Conservation (phyloP, 2,329 filamentous ascomycete species). For the Sphaerulina musiva region DNA sequence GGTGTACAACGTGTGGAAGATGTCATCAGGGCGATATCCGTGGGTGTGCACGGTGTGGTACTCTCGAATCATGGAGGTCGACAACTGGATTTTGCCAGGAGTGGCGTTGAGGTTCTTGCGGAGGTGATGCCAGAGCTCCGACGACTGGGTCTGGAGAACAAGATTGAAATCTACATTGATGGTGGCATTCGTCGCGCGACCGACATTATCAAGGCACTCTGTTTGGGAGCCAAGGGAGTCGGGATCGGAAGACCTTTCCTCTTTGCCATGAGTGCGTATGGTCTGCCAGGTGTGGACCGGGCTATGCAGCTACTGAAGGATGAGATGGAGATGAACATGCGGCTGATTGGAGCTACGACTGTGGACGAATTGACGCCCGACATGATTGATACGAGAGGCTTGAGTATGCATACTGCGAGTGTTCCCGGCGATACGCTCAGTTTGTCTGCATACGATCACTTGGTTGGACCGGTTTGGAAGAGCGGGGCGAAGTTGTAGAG, state of each 20-base stretch:
- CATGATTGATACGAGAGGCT: constrained; percentile 68
- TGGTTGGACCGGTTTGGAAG: constrained; percentile 35
- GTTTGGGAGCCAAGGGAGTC: constrained; percentile 83
- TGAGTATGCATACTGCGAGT: constrained; percentile 54
- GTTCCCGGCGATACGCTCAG: constrained; percentile 59
- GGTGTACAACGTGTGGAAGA: constrained; percentile 95
- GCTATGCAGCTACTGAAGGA: constrained; percentile 72
- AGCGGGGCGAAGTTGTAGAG: constrained; percentile 27
- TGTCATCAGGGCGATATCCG: constrained; percentile 68
- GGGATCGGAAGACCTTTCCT: constrained; percentile 93
- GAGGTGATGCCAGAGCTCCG: constrained; percentile 75
- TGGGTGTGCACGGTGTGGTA: constrained; percentile 78
- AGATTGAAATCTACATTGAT: constrained; percentile 76
- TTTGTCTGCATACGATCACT: constrained; percentile 50
- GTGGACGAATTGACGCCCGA: constrained; percentile 73
- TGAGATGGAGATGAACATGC: constrained; percentile 99
- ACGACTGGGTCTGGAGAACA: constrained; percentile 52
- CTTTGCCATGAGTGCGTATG: constrained; percentile 93
- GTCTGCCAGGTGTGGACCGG: constrained; percentile 75
- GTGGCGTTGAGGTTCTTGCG: constrained; percentile 80
- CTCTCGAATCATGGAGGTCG: constrained; percentile 93
- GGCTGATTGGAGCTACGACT: constrained; percentile 71
- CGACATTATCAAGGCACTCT: constrained; percentile 92
- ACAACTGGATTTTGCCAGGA: constrained; percentile 86
- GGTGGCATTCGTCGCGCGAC: constrained; percentile 85